Conservation (phyloP, 345 rosid species). For the Brassica carinata region DNA sequence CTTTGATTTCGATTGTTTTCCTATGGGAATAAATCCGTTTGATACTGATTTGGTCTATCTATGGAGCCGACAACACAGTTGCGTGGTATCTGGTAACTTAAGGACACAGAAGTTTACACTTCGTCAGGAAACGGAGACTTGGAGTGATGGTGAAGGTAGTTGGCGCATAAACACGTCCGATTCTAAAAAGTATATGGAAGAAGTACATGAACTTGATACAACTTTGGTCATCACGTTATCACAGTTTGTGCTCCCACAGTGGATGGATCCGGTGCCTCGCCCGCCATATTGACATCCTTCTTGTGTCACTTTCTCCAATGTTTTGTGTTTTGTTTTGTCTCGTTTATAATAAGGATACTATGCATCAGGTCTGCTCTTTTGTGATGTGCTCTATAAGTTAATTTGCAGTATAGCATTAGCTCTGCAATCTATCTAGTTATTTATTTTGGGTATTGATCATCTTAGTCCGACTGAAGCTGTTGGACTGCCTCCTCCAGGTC, state of each 20-base stretch:
- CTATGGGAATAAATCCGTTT: background rate
- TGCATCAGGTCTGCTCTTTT: background rate
- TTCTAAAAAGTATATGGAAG: background rate
- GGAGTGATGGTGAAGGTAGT: background rate
- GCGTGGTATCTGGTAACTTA: background rate
- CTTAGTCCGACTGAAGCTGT: constrained; percentile 60
- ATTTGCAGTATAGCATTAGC: background rate
- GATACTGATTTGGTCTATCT: background rate
- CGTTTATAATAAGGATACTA: background rate
- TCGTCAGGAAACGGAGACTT: background rate
- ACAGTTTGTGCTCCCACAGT: background rate
- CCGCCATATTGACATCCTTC: background rate
- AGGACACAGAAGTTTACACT: background rate
- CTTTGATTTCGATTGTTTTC: background rate
- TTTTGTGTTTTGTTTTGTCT: background rate
- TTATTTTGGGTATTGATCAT: constrained; percentile 33
- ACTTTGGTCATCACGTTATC: background rate
- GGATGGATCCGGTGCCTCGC: background rate
- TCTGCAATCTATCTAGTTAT: too few species aligned
- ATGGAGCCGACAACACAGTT: background rate
- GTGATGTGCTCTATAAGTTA: background rate
- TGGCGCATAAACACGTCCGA: background rate
- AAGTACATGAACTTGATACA: background rate
- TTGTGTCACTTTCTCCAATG: background rate
- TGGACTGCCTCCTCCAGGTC: constrained; percentile 59